These are phyloP conservation scores for Lachancea sp. DNA, from an alignment of 805 yeast species.

Conservation along the genomic window DNA sequence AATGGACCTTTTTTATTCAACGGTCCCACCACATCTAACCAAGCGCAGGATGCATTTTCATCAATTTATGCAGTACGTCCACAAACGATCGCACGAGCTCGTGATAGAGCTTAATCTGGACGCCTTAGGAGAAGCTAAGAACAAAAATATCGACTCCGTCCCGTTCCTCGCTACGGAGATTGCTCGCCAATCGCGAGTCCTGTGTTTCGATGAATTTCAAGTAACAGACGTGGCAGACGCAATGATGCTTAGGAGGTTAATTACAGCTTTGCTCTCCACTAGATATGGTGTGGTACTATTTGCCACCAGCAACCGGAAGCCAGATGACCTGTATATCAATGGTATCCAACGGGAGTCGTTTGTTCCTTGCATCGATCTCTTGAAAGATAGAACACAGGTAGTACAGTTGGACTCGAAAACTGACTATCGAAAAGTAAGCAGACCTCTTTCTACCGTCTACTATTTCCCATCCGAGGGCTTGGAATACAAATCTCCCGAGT, in stretches of 20 bases:
- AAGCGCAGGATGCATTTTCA: conserved; percentile 88
- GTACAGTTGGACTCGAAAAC: conserved; percentile 83
- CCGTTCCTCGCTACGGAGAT: conserved; percentile 81
- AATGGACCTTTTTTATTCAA: conserved; percentile 88
- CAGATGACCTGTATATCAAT: conserved; percentile 86
- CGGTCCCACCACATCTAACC: conserved; percentile 71
- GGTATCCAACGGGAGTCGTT: conserved; percentile 92
- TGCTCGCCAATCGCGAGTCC: conserved; percentile 64
- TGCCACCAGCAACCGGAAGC: conserved; percentile 93
- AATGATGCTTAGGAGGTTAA: conserved; percentile 77
- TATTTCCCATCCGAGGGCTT: conserved; percentile 65
- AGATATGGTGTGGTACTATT: conserved; percentile 81
- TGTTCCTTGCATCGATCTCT: conserved; percentile 81
- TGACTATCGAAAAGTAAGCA: conserved; percentile 84
- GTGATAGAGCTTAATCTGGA: conserved; percentile 49
- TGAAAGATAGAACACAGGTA: conserved; percentile 69
- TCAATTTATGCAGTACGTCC: conserved; percentile 92
- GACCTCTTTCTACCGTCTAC: conserved; percentile 76
- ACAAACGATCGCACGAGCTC: conserved; percentile 77
- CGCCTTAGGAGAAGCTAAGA: conserved; percentile 28
- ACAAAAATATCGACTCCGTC: conserved; percentile 67
- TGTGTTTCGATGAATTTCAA: conserved; percentile 96
- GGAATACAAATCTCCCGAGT: conserved; percentile 44
- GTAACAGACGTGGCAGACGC: conserved; percentile 99
- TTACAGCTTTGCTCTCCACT: conserved; percentile 58